Evolutionary conservation across 371 early-diverging fungal genomes (phyloP), one percentile per base, ranked within the genome.

Genomic region (Actinomortierella wolfii): DNA sequence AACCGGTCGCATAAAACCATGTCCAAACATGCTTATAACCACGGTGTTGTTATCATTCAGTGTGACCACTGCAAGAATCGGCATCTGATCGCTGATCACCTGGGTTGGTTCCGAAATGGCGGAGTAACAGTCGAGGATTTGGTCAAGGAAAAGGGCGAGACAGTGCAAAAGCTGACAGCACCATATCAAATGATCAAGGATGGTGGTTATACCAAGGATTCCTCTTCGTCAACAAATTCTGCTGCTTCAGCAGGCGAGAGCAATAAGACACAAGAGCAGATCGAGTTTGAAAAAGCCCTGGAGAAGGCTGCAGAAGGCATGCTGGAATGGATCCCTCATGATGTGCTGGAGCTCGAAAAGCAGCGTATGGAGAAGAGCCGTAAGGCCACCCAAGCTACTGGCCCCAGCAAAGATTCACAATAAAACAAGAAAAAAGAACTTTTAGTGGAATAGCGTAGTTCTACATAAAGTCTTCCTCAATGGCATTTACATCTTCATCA

Each of bases 51-150:
- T 26, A 83, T 98, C 56, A 94, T 96, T 57, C 88, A 89, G 64
- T 98, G 98, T 75, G 92, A 92, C 25, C 87, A 87, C 17, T 98
- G 98, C 82, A 83, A 91, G 65, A 93, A 92, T 62, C 81, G 89
- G 26, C 98, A 98, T 69, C 75, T 98, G 63, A 96, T 98, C 66
- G 97, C 98, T 5, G 98, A 98, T 64, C 92, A 98, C 80, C 78
- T 96, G 46, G 97, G 96, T 14, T 98, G 94, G 94, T 94, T 94
- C 76, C 79, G 83, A 47, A 89, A 88, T 70, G 66, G 78, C 21
- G 78, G 80, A 24, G 86, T 91, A 6, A 94, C 89, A 3, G 83
- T 96, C 18, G 94, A 95, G 75, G 91, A 94, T 59, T 76, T 97
- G 39, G 85, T 95, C 78, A 79, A 81, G 61, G 89, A 89, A 61